Conservation (phyloP, 2,329 filamentous ascomycete species). For the Cladosporium oxysporum region DNA sequence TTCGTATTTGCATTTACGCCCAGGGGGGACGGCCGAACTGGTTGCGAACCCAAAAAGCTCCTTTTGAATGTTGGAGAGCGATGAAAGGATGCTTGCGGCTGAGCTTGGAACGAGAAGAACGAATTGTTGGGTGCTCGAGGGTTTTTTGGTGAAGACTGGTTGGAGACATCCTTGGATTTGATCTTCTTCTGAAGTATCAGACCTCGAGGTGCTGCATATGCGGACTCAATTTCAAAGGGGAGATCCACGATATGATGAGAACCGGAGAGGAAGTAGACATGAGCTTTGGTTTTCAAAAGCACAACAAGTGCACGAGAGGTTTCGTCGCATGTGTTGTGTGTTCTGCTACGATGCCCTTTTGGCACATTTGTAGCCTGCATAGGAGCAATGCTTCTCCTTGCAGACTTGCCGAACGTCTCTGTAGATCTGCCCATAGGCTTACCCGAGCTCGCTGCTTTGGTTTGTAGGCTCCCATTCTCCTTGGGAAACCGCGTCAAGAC, state of each 20-base stretch:
- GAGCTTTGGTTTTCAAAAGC: constrained; percentile 87
- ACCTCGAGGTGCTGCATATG: constrained; percentile 14
- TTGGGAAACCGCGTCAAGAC: constrained; percentile 78
- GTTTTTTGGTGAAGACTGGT: constrained; percentile 40
- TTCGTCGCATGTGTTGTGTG: background rate
- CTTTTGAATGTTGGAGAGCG: constrained; percentile 37
- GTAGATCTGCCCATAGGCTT: background rate
- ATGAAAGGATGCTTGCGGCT: constrained; percentile 37
- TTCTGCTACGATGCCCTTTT: background rate
- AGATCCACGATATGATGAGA: constrained; percentile 88
- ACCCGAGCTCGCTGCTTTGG: background rate
- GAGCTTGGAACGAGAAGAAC: constrained; percentile 71
- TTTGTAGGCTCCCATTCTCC: constrained; percentile 7
- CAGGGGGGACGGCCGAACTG: constrained; percentile 29
- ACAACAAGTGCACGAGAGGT: constrained; percentile 70
- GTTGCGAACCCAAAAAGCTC: constrained; percentile 29
- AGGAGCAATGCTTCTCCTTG: constrained; percentile 8
- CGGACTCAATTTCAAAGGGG: constrained; percentile 63
- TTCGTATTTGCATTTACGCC: constrained; percentile 23
- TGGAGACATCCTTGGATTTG: constrained; percentile 47
- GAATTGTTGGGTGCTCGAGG: constrained; percentile 74
- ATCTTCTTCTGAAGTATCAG: constrained; percentile 71
- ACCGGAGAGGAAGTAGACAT: constrained; percentile 87
- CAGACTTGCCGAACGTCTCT: constrained; percentile 10
- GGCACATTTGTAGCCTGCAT: background rate